Conservation (phyloP, 495 filamentous ascomycete species). For the Hypoxylon cercidicola region DNA sequence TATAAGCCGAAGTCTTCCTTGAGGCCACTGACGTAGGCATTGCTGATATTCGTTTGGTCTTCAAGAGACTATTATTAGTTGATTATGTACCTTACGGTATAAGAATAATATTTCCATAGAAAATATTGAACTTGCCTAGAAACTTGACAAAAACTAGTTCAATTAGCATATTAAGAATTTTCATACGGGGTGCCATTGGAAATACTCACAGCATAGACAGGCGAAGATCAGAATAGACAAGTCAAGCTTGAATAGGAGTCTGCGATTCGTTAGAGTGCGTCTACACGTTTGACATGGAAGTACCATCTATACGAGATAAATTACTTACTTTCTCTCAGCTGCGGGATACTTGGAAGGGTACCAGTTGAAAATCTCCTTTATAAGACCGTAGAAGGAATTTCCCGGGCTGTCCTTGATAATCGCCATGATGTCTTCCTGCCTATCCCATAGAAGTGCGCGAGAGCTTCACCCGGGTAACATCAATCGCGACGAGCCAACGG, state of each 20-base stretch:
- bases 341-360: constrained; percentile 56
- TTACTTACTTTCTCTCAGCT: constrained; percentile 55
- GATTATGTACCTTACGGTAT: constrained; percentile 12
- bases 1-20: constrained; percentile 48
- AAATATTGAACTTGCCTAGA: constrained; percentile 22
- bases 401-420: constrained; percentile 29
- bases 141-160: constrained; percentile 52
- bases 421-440: constrained; percentile 12
- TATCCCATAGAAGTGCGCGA: neutral
- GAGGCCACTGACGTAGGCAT: constrained; percentile 50
- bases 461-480: neutral
- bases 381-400: constrained; percentile 41
- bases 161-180: constrained; percentile 41
- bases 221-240: constrained; percentile 51
- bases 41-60: constrained; percentile 51
- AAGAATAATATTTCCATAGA: neutral
- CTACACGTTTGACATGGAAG: too few species aligned
- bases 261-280: constrained; percentile 16
- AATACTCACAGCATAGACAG: constrained; percentile 51
- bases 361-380: constrained; percentile 63
- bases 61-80: constrained; percentile 1
- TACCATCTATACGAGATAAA: constrained; percentile 41
- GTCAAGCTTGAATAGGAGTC: constrained; percentile 49
- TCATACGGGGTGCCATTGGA: too few species aligned
- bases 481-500: neutral